Evolutionary conservation across 805 yeast genomes (phyloP), one percentile per base, ranked within the genome.

Genomic region (Barnettozyma pratensis): DNA sequence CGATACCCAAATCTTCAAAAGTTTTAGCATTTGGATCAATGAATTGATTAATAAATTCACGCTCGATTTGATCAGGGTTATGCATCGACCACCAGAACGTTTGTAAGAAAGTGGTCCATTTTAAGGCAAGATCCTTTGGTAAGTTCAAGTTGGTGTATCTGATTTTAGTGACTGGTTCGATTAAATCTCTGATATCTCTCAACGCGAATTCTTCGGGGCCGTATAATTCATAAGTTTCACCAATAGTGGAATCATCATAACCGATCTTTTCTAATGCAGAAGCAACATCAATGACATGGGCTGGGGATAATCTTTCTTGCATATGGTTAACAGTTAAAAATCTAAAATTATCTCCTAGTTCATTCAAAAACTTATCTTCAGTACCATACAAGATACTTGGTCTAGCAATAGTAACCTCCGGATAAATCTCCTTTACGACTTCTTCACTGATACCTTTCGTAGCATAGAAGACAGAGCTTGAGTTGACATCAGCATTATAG

Each of bases 391-490:
- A 76, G 44, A 87, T 87, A 27, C 85, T 81, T 6, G 96, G 96
- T 67, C 96, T 81, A 31, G 87, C 94, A 59, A 88, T 87, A 19
- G 96, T 87, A 43, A 87, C 75, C 60, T 80, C 85, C 29, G 96
- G 95, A 47, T 77, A 65, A 41, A 77, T 76, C 39, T 79, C 87
- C 51, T 76, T 72, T 28, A 84, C 95, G 32, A 76, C 79, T 60
- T 79, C 75, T 69, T 88, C 96, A 49, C 86, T 91, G 42, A 81
- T 66, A 45, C 87, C 94, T 70, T 88, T 88, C 37, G 96, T 81
- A 36, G 90, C 84, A 64, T 80, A 81, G 65, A 77, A 88, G n/a
- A 76, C 74, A 7, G 92, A 84, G 25, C 78, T 69, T 12, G 91
- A 83, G 51, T 78, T 65, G 28, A 82, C 80, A 62, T 83, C 70